Evolutionary conservation across 73 alveolate genomes (phyloP), one percentile per base, ranked within the genome.

Genomic region (Symbiodinium pilosum): DNA sequence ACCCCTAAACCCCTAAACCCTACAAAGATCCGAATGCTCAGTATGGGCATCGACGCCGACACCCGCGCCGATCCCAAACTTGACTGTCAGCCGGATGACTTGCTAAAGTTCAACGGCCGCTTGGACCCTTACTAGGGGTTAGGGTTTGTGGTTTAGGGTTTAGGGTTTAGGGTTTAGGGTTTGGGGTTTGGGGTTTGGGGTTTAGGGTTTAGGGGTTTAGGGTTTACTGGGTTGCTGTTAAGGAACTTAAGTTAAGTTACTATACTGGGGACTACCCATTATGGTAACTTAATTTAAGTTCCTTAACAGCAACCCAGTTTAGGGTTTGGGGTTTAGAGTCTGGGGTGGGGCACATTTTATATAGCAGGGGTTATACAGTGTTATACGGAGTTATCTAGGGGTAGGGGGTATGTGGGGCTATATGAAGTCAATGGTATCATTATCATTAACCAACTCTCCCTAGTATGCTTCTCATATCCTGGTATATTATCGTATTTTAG

Each of bases 1-100:
- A 54, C 71, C 71, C 71, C 71, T 5, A 1, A 64, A 64, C 21
- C 77, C 77, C 36, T 59, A 14, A 6, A 64, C 77, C 77, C 77
- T 20, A 18, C n/a, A 4, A 7, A n/a, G 8, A 1, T 34, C 32
- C 75, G 43, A 40, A n/a, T n/a, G 14, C 95, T 34, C 36, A 91
- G 97, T 52, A 91, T 91, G 97, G 97, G 97, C 52, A 91, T 91
- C 54, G 81, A 91, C 12, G 97, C 97, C 36, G 97, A 69, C 36
- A 56, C 95, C 21, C 95, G 95, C 6, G 95, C 95, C 6, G 95
- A 88, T 32, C 95, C 95, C 9, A 88, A 88, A 71, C 43, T 88
- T 71, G 97, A 91, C 30, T 91, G 97, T 77, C 11, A 59, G 71
- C 87, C 73, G 87, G 95, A 88, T 39, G 75, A 40, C 47, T 43